Conservation (phyloP, 2,329 filamentous ascomycete species). For the Cryphonectria japonica region DNA sequence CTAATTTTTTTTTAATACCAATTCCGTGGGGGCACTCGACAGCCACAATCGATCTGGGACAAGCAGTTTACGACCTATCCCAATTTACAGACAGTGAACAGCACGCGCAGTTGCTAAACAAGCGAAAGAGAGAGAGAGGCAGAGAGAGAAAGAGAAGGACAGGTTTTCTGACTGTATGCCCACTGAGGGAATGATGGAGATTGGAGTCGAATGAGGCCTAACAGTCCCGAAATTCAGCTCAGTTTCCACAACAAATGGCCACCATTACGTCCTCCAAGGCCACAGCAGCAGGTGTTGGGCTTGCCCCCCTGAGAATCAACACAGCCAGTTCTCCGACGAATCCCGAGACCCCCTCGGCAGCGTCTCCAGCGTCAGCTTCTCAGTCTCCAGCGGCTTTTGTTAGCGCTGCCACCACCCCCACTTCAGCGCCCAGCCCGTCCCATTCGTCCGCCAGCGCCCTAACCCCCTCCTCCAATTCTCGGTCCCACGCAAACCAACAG, state of each 20-base stretch:
- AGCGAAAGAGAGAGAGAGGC: not conserved
- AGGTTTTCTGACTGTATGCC: not conserved
- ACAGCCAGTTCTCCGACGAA: constrained; percentile 24
- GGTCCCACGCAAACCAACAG: constrained; percentile 9
- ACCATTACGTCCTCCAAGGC: constrained; percentile 18
- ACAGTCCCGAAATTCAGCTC: not conserved
- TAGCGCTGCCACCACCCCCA: constrained; percentile 28
- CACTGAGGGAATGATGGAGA: not conserved
- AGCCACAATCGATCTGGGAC: not conserved
- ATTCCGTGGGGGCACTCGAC: not conserved
- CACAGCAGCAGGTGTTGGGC: constrained; percentile 17
- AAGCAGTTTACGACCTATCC: not conserved
- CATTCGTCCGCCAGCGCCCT: constrained; percentile 12
- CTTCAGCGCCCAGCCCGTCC: constrained; percentile 22
- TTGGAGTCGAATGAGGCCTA: not conserved
- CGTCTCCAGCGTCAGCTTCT: constrained; percentile 9
- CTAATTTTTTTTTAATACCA: not conserved
- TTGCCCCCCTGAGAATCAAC: constrained; percentile 26
- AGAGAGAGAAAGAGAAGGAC: not conserved
- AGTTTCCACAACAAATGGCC: constrained; percentile 13
- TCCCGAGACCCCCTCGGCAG: constrained; percentile 15
- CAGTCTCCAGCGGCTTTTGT: constrained; percentile 9
- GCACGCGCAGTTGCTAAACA: not conserved
- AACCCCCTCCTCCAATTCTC: constrained; percentile 15
- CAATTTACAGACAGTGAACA: not conserved